Base-by-base conservation (phyloP, 2,329 filamentous ascomycete species). In the Aspergillus japonicus region DNA sequence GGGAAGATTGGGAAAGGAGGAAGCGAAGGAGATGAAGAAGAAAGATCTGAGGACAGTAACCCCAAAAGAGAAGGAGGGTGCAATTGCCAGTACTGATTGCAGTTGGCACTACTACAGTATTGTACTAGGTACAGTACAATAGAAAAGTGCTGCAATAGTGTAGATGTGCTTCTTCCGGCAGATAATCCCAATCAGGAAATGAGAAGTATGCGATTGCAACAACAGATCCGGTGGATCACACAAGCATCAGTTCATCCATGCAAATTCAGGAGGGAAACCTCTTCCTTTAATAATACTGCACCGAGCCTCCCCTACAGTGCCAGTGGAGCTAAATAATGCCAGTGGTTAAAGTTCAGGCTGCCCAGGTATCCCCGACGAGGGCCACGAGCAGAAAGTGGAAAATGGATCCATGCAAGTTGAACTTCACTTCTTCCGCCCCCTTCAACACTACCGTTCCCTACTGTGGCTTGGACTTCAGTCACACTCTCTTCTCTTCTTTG, bases 51-150 rank as follows among this genome's bases (percentile, higher is more conserved):
- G 57, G 47, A 53, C 57, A 58, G 55, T 50, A 56, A 50, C 21
- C 11, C 61, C 54, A 55, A 52, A 61, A 60, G 47, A 60, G 62
- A 64, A 64, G 47, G 52, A 44, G 53, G 33, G 52, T 19, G 58
- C 12, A 26, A 47, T 10, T 31, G 31, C n/a, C n/a, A 33, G 33
- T 6, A 5, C 33, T 16, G 12, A 29, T n/a, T 35, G 50, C 14
- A 52, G n/a, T 29, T 14, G 21, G 8, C 39, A 29, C 26, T 8
- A 10, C 23, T 23, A 23, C 23, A 23, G 23, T 23, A 23, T 23
- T 23, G 23, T 23, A 23, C 23, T 23, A 23, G 23, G 23, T 23
- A 23, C 23, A 23, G 3, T 23, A 23, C 7, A 26, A 26, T 8
- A 3, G 26, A 29, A 29, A 10, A 19, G 21, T 2, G 11, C 16